Evolutionary conservation across 2,329 filamentous ascomycete genomes (phyloP).

Genomic region (Paecilomyces sp.): DNA sequence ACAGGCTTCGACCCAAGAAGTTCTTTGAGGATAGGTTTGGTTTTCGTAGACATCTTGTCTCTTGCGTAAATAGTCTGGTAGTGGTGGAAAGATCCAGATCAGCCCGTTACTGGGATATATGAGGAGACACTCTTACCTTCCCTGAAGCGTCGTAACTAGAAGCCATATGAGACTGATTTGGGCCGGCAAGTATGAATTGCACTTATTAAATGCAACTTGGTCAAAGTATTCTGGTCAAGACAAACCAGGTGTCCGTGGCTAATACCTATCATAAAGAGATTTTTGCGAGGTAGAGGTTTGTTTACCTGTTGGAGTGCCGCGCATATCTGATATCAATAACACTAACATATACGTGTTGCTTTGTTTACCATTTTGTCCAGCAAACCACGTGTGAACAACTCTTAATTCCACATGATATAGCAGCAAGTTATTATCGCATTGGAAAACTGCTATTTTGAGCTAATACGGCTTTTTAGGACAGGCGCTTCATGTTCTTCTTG

Average conservation of each 20-base stretch:
- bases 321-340: background rate
- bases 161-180: background rate
- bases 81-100: background rate
- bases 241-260: background rate
- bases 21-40: background rate
- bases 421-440: background rate
- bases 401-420: background rate
- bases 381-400: background rate
- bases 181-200: background rate
- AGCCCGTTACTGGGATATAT: background rate
- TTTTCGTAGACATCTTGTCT: background rate
- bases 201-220: background rate
- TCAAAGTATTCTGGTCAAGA: background rate
- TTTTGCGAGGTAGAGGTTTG: background rate
- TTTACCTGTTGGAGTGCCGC: background rate
- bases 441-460: background rate
- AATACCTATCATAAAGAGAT: background rate
- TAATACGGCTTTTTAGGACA: background rate
- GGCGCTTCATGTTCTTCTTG: background rate
- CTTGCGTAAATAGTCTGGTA: background rate
- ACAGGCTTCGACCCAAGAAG: background rate
- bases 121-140: background rate
- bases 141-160: background rate
- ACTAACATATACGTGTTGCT: background rate
- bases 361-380: background rate